Evolutionary conservation across 2,329 filamentous ascomycete genomes (phyloP), one percentile per base, ranked within the genome.

Genomic region (Fusarium humuli): DNA sequence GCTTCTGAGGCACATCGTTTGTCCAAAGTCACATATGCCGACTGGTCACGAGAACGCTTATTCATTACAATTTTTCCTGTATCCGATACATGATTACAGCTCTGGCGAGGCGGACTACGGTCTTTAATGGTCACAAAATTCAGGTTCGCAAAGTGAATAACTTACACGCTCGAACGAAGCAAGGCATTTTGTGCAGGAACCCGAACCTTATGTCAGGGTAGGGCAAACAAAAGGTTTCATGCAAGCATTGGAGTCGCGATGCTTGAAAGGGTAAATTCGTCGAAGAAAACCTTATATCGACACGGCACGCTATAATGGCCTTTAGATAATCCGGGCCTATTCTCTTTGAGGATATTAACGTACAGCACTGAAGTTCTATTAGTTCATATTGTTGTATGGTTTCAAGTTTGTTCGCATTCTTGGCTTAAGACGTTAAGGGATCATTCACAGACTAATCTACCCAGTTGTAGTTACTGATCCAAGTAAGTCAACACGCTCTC

Each of bases 71-170:
- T 11, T 37, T 9, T 10, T 18, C 32, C 3, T 37, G 9, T 18
- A 37, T n/a, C 3, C 16, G 6, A 3, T 18, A n/a, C 5, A 37
- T 18, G 32, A 1, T n/a, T 11, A 37, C 7, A 18, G 32, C 9
- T 37, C 16, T 34, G 16, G 32, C 16, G 32, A 34, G 8, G 18
- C 5, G 4, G 5, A 4, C 34, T n/a, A 11, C 0, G 3, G 1
- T 37, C 18, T 37, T n/a, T 11, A 11, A 4, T 37, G 5, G n/a
- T 37, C 34, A 11, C 9, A 37, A 5, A 16, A 16, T 34, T 3
- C 14, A n/a, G 18, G 3, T 37, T 3, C 4, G 0, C 3, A n/a
- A n/a, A 37, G 1, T 11, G 10, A 37, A n/a, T 1, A 4, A 11
- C 9, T n/a, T 0, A 11, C 5, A 4, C 34, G 34, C 16, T 11